Evolutionary conservation across 2,329 filamentous ascomycete species (phyloP).

Genomic region (Stenocarpella maydis): DNA sequence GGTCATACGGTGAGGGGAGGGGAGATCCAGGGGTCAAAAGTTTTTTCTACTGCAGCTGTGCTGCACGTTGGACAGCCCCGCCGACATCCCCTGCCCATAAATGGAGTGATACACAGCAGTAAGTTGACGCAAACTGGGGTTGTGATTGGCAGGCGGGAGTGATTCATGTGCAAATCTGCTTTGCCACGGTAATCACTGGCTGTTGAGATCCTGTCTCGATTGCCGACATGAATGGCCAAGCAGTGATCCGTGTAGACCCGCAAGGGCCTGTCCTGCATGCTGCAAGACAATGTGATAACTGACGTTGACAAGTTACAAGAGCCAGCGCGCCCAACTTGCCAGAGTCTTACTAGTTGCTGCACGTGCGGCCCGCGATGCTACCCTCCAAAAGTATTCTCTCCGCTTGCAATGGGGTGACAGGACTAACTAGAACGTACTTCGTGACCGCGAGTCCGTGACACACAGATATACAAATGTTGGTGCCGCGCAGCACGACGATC

Average conservation of each 20-base stretch:
- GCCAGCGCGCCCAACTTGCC: not conserved
- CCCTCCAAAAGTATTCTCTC: constrained; percentile 1
- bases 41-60: not conserved
- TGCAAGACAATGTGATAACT: constrained; percentile 20
- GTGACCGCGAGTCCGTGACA: not conserved
- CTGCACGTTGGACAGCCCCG: constrained; percentile 21
- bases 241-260: constrained; percentile 19
- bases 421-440: not conserved
- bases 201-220: constrained; percentile 25
- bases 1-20: not conserved
- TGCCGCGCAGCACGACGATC: not conserved
- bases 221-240: constrained; percentile 21
- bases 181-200: constrained; percentile 22
- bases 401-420: not conserved
- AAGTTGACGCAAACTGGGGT: constrained; percentile 6
- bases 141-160: constrained; percentile 14
- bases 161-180: constrained; percentile 28
- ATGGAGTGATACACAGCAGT: constrained; percentile 25
- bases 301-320: not conserved
- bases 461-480: constrained; percentile 22
- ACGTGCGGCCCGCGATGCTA: constrained; percentile 23
- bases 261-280: constrained; percentile 21
- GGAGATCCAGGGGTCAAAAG: not conserved
- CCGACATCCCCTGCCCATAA: not conserved
- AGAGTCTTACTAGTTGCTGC: constrained; percentile 19